Evolutionary conservation across 1,284 basidiomycete species (phyloP).

Genomic region (Afroboletus lepidellus): DNA sequence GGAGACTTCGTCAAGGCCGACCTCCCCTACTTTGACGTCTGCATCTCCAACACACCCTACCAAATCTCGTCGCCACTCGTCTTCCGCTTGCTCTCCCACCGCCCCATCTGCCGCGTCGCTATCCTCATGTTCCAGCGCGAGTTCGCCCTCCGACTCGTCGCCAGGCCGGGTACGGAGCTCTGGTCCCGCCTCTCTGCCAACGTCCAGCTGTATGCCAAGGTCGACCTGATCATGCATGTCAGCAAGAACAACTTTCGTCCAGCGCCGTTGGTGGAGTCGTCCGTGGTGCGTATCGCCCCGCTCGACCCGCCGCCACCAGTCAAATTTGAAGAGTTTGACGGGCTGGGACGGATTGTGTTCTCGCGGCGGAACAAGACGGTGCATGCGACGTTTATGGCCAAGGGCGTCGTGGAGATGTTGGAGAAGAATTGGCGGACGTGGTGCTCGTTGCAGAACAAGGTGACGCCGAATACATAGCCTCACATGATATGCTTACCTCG

Average conservation of each 20-base stretch:
- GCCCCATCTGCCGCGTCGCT: slow-evolving; percentile 89
- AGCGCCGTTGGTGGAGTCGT: slow-evolving; percentile 92
- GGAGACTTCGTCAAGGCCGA: slow-evolving; percentile 98
- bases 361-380: slow-evolving; percentile 89
- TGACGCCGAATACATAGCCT: slow-evolving; percentile 27
- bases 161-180: slow-evolving; percentile 78
- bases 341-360: slow-evolving; percentile 89
- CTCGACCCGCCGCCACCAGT: slow-evolving; percentile 94
- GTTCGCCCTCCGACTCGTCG: slow-evolving; percentile 92
- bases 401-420: slow-evolving; percentile 92
- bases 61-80: slow-evolving; percentile 98
- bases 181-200: slow-evolving; percentile 98
- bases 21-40: slow-evolving; percentile 97
- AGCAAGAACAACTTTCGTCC: slow-evolving; percentile 96
- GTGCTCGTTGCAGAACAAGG: slow-evolving; percentile 80
- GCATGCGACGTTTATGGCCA: slow-evolving; percentile 87
- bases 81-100: slow-evolving; percentile 95
- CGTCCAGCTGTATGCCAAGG: slow-evolving; percentile 93
- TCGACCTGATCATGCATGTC: slow-evolving; percentile 97
- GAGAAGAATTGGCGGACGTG: slow-evolving; percentile 96
- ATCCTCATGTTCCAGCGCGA: slow-evolving; percentile 99
- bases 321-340: slow-evolving; percentile 97
- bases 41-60: slow-evolving; percentile 98
- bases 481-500: too few relatives aligned
- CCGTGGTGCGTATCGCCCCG: slow-evolving; percentile 89